Percentiles rank a stretch among this genome's conserved stretches.
Conservation (phyloP, 441 rosid species). For the Syzygium syzygioides region DNA sequence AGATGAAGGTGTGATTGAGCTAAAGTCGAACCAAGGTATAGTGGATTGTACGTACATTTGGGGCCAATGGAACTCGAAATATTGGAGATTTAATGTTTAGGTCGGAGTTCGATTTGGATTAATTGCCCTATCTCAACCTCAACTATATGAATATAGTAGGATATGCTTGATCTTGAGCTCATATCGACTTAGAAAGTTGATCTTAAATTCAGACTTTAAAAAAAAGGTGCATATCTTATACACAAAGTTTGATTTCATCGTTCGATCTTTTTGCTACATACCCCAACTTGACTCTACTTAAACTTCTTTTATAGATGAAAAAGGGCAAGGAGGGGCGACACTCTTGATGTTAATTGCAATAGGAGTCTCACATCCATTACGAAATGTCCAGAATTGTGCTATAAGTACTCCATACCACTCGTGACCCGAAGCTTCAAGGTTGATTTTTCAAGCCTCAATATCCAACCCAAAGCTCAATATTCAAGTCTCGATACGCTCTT, state of each 20-base stretch:
- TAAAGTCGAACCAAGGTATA: background rate
- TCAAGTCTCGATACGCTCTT: background rate
- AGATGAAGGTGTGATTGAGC: background rate
- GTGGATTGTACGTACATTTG: background rate
- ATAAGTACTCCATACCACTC: background rate
- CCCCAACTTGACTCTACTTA: background rate
- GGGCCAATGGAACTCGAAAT: too few relatives aligned
- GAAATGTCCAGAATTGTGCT: accelerated
- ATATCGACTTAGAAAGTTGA: background rate
- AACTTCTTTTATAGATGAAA: background rate
- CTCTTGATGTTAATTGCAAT: background rate
- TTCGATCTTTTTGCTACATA: background rate
- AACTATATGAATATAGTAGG: too few relatives aligned
- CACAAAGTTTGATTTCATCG: background rate
- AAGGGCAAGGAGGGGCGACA: background rate
- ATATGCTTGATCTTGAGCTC: too few relatives aligned
- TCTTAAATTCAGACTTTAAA: background rate
- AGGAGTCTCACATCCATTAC: background rate
- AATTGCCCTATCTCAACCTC: too few relatives aligned
- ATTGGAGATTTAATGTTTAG: too few relatives aligned
- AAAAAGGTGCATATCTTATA: background rate
- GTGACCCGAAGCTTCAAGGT: background rate
- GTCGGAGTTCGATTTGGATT: too few relatives aligned
- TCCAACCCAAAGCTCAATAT: background rate
- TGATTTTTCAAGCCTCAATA: background rate